These are phyloP conservation scores for Xylaria sp. DNA, from an alignment of 2,329 filamentous ascomycete genomes.

Conservation along the genomic window DNA sequence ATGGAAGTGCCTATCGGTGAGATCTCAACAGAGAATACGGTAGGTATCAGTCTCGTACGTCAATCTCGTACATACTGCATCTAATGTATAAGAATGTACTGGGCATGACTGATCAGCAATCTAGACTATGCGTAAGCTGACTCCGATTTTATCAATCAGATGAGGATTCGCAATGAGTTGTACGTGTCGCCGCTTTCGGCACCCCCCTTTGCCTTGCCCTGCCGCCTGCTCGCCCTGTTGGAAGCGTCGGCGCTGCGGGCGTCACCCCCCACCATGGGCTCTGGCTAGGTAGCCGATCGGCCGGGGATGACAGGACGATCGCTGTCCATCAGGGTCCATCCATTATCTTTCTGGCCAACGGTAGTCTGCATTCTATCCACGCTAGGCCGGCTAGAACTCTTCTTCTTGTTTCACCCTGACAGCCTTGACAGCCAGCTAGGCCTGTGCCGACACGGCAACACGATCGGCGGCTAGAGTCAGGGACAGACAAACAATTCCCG, in stretches of 20 bases:
- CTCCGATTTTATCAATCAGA: conserved; percentile 5
- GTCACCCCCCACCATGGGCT: conserved; percentile 15
- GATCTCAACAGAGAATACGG: background rate
- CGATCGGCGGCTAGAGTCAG: conserved; percentile 5
- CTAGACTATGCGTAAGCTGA: conserved; percentile 20
- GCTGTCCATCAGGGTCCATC: conserved; percentile 6
- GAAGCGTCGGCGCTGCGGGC: conserved; percentile 1
- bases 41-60: background rate
- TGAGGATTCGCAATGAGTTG: conserved; percentile 9
- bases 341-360: conserved; percentile 3
- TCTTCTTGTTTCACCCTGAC: background rate
- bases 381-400: conserved; percentile 20
- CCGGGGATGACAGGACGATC: conserved; percentile 13
- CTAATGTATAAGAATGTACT: conserved; percentile 5
- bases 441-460: background rate
- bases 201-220: background rate
- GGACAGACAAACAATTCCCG: conserved; percentile 19
- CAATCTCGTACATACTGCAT: no score
- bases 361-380: conserved; percentile 10
- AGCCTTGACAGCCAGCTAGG: no score
- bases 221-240: conserved; percentile 2
- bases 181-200: conserved; percentile 23
- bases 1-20: no score
- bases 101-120: conserved; percentile 20
- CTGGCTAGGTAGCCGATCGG: conserved; percentile 16